These are phyloP conservation scores for Hypoxylon lienhwacheense DNA, from an alignment of 495 filamentous ascomycete genomes.

Conservation along the genomic window DNA sequence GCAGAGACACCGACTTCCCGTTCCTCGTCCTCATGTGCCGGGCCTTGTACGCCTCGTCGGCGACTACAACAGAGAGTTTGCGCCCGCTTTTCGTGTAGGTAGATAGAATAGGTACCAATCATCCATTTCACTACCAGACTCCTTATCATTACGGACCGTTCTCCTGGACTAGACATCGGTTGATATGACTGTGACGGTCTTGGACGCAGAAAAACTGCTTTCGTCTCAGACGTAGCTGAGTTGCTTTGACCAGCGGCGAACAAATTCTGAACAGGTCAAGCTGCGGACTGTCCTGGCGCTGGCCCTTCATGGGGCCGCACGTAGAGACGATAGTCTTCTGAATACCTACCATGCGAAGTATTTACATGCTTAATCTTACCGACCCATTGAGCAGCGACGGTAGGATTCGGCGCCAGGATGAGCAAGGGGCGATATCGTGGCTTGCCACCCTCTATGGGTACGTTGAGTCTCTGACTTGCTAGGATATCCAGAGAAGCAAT, in stretches of 20 bases:
- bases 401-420: constrained; percentile 26
- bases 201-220: constrained; percentile 3
- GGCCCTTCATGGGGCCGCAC: constrained; percentile 4
- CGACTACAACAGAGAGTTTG: constrained; percentile 33
- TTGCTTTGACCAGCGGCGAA: constrained; percentile 1
- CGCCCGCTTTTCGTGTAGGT: constrained; percentile 18
- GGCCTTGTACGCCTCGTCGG: constrained; percentile 37
- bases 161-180: constrained; percentile 33
- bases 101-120: too few relatives aligned
- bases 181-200: constrained; percentile 20
- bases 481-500: constrained; percentile 30
- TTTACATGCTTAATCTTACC: constrained; percentile 18
- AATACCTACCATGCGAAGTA: neutral
- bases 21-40: constrained; percentile 15
- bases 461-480: constrained; percentile 25
- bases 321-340: constrained; percentile 26
- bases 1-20: constrained; percentile 28
- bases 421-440: constrained; percentile 24
- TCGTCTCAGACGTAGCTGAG: constrained; percentile 32
- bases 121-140: neutral
- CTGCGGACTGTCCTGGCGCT: neutral
- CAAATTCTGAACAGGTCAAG: constrained; percentile 8
- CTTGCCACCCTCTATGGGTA: neutral
- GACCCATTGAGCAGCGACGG: constrained; percentile 34
- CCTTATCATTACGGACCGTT: neutral